Conservation (phyloP, 2,329 filamentous ascomycete species). For the Ceratocystis destructans region DNA sequence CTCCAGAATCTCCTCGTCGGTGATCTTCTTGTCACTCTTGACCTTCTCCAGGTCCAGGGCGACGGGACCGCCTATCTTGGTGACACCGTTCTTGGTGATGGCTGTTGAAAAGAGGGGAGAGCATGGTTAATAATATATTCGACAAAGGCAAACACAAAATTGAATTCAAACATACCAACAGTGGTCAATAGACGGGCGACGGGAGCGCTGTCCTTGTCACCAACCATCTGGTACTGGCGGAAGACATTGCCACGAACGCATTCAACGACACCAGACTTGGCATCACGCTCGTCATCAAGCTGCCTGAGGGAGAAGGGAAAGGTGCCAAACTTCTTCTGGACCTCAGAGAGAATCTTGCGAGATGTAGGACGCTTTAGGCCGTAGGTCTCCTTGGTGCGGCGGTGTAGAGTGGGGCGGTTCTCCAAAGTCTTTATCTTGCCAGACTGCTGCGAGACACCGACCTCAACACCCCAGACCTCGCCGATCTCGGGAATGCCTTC, state of each 20-base stretch:
- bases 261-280: constrained; percentile 91
- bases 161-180: constrained; percentile 56
- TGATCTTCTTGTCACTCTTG: constrained; percentile 96
- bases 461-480: constrained; percentile 96
- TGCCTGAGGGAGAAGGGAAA: constrained; percentile 98
- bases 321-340: constrained; percentile 90
- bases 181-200: constrained; percentile 84
- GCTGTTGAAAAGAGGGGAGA: constrained; percentile 37
- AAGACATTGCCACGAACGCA: constrained; percentile 87
- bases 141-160: neutral
- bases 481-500: constrained; percentile 78
- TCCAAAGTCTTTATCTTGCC: constrained; percentile 91
- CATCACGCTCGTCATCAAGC: constrained; percentile 88
- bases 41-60: constrained; percentile 64
- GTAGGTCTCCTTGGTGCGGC: constrained; percentile 83
- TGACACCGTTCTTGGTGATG: constrained; percentile 94
- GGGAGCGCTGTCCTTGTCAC: constrained; percentile 75
- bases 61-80: constrained; percentile 66
- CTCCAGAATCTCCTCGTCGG: constrained; percentile 87
- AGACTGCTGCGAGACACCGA: constrained; percentile 76
- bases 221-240: constrained; percentile 89
- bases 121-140: constrained; percentile 13
- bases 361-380: constrained; percentile 88
- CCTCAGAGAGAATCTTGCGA: constrained; percentile 80
- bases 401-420: constrained; percentile 81